phyloP scores from a whole-genome alignment of 768 basidiomycete species.

The Harrya chromipes region DNA sequence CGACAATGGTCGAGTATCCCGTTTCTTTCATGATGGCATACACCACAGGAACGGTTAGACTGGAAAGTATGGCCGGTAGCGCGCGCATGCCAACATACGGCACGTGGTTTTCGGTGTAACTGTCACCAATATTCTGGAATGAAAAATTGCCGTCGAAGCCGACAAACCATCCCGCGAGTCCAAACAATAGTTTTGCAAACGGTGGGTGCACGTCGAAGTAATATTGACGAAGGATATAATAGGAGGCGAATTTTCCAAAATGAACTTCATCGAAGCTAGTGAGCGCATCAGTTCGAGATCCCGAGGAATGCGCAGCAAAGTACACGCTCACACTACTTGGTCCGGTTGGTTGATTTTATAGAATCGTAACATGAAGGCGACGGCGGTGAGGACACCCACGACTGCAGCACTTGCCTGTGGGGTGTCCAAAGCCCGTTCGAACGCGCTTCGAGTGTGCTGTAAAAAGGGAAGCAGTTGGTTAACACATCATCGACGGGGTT shows the following conservation, averaged over 20 bases:
- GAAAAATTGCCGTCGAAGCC: conserved; percentile 93
- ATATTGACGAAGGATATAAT: conserved; percentile 90
- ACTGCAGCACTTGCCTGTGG: conserved; percentile 58
- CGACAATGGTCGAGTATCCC: conserved; percentile 89
- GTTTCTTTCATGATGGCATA: conserved; percentile 98
- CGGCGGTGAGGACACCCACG: conserved; percentile 61
- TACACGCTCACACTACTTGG: conserved; percentile 79
- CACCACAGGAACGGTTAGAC: conserved; percentile 85
- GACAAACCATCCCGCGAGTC: conserved; percentile 92
- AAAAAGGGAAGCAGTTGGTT: conserved; percentile 17
- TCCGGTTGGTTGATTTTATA: conserved; percentile 95
- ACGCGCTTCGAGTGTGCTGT: conserved; percentile 55
- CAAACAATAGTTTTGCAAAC: conserved; percentile 92
- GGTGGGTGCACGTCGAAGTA: conserved; percentile 99
- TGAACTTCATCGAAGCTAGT: conserved; percentile 95
- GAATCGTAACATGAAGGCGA: conserved; percentile 84
- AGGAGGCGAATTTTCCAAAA: conserved; percentile 96
- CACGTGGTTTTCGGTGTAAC: conserved; percentile 80
- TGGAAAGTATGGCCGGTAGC: conserved; percentile 87
- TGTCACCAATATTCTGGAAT: conserved; percentile 95
- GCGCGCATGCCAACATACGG: conserved; percentile 94
- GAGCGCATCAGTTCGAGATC: conserved; percentile 4
- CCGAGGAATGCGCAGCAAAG: neutral
- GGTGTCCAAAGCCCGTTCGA: conserved; percentile 64
- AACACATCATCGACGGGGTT: conserved; percentile 6